Percentiles rank a stretch among this genome's conserved stretches.
Evolutionary conservation across 2,329 filamentous ascomycete genomes (phyloP).

Genomic region (Furcasterigmium furcatum): DNA sequence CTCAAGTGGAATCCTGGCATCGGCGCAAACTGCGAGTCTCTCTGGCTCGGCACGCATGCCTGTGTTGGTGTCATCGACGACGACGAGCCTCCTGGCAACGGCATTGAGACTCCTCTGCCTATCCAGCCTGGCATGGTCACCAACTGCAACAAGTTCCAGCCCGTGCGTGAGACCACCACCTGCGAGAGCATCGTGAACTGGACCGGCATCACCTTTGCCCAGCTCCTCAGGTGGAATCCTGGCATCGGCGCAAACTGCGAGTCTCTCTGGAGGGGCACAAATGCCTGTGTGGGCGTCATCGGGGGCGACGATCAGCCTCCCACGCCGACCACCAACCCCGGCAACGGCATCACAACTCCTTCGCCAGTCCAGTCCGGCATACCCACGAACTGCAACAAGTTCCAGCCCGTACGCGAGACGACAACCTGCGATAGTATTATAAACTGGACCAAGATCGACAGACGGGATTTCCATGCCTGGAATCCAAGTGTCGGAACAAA

Average conservation of each 20-base stretch:
- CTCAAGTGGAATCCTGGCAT: conserved; percentile 17
- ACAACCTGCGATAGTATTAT: conserved; percentile 19
- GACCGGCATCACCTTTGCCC: conserved; percentile 11
- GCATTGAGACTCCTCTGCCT: conserved; percentile 6
- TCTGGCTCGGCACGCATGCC: too few relatives aligned
- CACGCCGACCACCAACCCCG: neutral
- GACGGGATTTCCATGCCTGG: conserved; percentile 18
- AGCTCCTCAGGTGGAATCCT: neutral
- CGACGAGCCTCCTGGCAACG: too few relatives aligned
- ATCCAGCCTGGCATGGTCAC: too few relatives aligned
- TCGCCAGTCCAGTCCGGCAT: conserved; percentile 9
- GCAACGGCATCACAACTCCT: conserved; percentile 8
- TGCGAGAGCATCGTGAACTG: conserved; percentile 18
- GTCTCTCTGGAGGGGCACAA: conserved; percentile 7
- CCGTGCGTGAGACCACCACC: conserved; percentile 13
- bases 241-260: too few relatives aligned
- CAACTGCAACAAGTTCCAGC: conserved; percentile 24
- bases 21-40: too few relatives aligned
- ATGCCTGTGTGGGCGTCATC: conserved; percentile 6
- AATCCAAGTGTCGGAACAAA: conserved; percentile 11
- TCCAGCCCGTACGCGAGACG: conserved; percentile 14
- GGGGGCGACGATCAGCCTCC: neutral
- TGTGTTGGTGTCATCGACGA: too few relatives aligned
- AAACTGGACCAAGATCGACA: conserved; percentile 12
- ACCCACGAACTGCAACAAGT: conserved; percentile 14